Conservation (phyloP, 2,329 filamentous ascomycete genomes). For the Tricladium varicosporioides region DNA sequence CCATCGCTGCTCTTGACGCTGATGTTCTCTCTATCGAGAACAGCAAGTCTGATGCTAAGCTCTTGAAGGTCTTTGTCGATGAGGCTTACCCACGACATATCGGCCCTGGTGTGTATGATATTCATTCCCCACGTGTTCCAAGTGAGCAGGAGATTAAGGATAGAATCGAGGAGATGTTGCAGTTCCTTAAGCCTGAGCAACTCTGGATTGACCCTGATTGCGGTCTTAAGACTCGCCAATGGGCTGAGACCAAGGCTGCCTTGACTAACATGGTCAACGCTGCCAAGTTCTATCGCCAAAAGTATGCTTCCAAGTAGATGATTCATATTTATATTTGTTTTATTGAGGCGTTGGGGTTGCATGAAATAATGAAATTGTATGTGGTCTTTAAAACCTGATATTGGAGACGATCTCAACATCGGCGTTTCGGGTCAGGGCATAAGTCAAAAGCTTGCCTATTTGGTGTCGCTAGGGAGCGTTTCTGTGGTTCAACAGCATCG, state of each 20-base stretch:
- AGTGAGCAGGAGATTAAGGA: constrained; percentile 98
- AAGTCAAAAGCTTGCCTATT: constrained; percentile 31
- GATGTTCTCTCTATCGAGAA: constrained; percentile 99
- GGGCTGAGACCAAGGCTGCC: constrained; percentile 97
- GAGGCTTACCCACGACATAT: constrained; percentile 98
- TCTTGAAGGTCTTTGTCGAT: constrained; percentile 97
- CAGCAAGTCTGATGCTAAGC: constrained; percentile 99
- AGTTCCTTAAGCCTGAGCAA: constrained; percentile 96
- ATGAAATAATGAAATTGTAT: constrained; percentile 19
- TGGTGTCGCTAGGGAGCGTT: constrained; percentile 6
- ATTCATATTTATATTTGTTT: constrained; percentile 14
- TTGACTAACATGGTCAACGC: constrained; percentile 97
- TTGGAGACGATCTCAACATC: constrained; percentile 49
- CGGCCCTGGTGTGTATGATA: constrained; percentile 98
- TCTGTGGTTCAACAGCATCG: constrained; percentile 33
- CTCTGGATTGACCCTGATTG: constrained; percentile 99
- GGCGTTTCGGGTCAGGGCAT: constrained; percentile 39
- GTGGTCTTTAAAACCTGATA: constrained; percentile 23
- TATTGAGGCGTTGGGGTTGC: constrained; percentile 12
- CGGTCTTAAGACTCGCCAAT: constrained; percentile 98
- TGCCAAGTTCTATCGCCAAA: constrained; percentile 92
- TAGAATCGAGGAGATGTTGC: constrained; percentile 96
- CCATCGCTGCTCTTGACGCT: constrained; percentile 95
- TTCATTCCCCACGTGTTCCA: constrained; percentile 97
- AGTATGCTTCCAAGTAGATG: constrained; percentile 56